Evolutionary conservation across 495 filamentous ascomycete species (phyloP), one percentile per base, ranked within the genome.

Genomic region (Immersiella caudata): DNA sequence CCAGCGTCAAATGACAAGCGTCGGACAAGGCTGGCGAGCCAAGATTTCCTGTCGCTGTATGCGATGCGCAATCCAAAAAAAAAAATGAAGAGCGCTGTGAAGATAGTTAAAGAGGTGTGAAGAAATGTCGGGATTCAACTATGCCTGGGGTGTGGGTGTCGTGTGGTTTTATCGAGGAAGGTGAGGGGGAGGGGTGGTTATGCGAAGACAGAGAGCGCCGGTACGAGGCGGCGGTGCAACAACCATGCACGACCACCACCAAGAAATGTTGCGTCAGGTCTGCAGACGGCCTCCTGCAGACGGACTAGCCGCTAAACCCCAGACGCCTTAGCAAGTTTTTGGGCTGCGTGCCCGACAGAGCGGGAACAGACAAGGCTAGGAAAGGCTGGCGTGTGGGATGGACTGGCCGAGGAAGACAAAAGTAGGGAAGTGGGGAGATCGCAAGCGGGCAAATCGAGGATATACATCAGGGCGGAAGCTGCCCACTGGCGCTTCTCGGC

Each of bases 281-380:
- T 46, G 40, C 40, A 46, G 40, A 46, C 40, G 40, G 40, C 40
- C 40, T 46, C 40, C 40, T 46, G 40, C 40, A 46, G 40, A 46
- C 5, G 40, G 40, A 18, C 40, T 36, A 46, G 40, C 40, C 40
- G 40, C 40, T 46, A 46, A 46, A 46, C 40, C 40, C 40, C 40
- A 18, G 40, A 46, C 40, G 40, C 40, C 40, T 46, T 46, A 46
- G 11, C 40, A 46, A 46, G 40, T 18, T 46, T 14, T 5, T 2
- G 11, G 40, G 11, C 16, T 46, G 9, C 11, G 9, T 46, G 40
- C 40, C 40, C 40, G 40, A 18, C 11, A 12, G 9, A 12, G 40
- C 40, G 40, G 40, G 40, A 18, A 18, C 11, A 46, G 40, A 46
- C 11, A 46, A 46, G 40, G 40, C 40, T 46, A 46, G 40, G 40